These are phyloP conservation scores for Apophysomyces sp. DNA, from an alignment of 371 early-diverging fungal genomes.

Conservation along the genomic window DNA sequence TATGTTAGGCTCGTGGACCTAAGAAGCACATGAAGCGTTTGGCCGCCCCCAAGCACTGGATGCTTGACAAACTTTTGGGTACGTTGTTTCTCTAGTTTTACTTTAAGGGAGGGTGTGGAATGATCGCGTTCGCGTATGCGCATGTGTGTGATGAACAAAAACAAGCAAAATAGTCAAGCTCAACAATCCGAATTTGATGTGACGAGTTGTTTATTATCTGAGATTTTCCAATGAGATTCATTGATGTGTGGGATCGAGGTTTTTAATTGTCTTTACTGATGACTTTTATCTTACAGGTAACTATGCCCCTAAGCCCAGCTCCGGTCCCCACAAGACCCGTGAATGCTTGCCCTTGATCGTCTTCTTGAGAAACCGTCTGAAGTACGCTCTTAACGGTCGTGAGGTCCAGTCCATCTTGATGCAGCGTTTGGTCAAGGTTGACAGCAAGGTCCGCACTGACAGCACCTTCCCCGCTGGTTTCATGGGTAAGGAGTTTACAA, in stretches of 20 bases:
- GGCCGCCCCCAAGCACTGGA: conserved; percentile 99
- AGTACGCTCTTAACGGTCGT: conserved; percentile 98
- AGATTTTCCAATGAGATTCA: not conserved
- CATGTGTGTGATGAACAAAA: conserved; percentile 16
- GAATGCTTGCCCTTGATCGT: conserved; percentile 99
- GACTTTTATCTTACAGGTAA: too few species aligned
- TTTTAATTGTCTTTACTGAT: too few species aligned
- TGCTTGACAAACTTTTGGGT: conserved; percentile 97
- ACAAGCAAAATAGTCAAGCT: conserved; percentile 24
- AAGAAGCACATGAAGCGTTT: conserved; percentile 99
- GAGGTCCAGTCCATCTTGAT: conserved; percentile 97
- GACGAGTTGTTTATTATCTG: conserved; percentile 30
- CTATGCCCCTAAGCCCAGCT: conserved; percentile 96
- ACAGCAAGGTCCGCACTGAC: conserved; percentile 99
- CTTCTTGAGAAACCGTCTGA: conserved; percentile 98
- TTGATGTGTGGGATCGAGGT: too few species aligned
- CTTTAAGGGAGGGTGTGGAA: not conserved
- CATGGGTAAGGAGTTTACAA: conserved; percentile 71
- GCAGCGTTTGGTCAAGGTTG: conserved; percentile 99
- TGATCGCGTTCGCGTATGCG: too few species aligned
- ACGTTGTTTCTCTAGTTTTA: conserved; percentile 3
- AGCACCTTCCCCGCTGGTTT: conserved; percentile 99
- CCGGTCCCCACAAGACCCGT: conserved; percentile 99
- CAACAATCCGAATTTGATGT: conserved; percentile 24
- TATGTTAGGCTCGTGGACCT: conserved; percentile 93